Evolutionary conservation across 352 stramenopile species (phyloP).

Genomic region (Phytopythium cucurbitacearum): DNA sequence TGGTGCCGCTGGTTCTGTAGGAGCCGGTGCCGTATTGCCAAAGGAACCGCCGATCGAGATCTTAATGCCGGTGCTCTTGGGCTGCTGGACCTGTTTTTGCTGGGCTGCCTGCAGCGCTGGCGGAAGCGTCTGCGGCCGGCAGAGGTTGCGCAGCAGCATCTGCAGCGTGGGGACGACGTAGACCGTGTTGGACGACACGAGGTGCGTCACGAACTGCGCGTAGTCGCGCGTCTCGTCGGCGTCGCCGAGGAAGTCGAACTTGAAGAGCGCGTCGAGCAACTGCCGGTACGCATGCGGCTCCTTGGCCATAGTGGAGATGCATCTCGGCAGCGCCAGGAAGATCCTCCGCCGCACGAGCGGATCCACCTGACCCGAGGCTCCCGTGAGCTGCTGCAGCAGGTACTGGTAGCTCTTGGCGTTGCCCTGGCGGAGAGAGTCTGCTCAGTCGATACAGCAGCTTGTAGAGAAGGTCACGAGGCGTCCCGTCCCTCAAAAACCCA

Average conservation of each 20-base stretch:
- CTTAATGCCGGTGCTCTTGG: slow-evolving; percentile 5
- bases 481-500: slow-evolving; percentile 2
- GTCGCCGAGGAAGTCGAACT: slow-evolving; percentile 67
- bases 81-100: slow-evolving; percentile 6
- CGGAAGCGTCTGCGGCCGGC: slow-evolving; percentile 43
- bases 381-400: slow-evolving; percentile 60
- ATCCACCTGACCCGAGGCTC: slow-evolving; percentile 23
- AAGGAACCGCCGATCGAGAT: slow-evolving; percentile 52
- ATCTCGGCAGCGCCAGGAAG: slow-evolving; percentile 63
- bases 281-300: slow-evolving; percentile 65
- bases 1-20: slow-evolving; percentile 5
- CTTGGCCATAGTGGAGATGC: slow-evolving; percentile 70
- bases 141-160: slow-evolving; percentile 79
- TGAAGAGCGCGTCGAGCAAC: slow-evolving; percentile 79
- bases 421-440: slow-evolving; percentile 24
- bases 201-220: slow-evolving; percentile 62
- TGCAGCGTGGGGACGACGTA: slow-evolving; percentile 79
- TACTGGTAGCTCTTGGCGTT: slow-evolving; percentile 81
- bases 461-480: background rate
- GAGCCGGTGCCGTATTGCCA: slow-evolving; percentile 11
- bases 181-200: slow-evolving; percentile 81
- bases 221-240: slow-evolving; percentile 61
- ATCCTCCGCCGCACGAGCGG: slow-evolving; percentile 61
- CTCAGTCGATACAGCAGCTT: background rate
- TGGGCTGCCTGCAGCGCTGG: slow-evolving; percentile 21